These are phyloP conservation scores for Ceratobasidium sp. DNA, from an alignment of 1,284 basidiomycete genomes.

Conservation along the genomic window DNA sequence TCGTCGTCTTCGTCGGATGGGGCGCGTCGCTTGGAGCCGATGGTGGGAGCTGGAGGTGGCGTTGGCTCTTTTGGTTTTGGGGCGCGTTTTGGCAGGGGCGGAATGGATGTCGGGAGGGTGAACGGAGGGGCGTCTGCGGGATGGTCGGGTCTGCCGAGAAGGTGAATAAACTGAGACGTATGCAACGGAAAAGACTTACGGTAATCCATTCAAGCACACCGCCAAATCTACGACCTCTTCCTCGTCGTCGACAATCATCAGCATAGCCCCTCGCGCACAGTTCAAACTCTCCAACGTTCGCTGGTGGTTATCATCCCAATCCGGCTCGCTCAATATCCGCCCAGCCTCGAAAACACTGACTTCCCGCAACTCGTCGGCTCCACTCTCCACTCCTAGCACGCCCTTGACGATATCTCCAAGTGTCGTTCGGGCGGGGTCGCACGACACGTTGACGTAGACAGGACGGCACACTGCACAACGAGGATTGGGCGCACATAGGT, in stretches of 20 bases:
- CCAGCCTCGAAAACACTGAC: slow-evolving; percentile 88
- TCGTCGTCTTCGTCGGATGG: slow-evolving; percentile 18
- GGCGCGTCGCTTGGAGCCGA: slow-evolving; percentile 8
- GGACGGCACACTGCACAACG: slow-evolving; percentile 87
- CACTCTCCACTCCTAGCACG: slow-evolving; percentile 55
- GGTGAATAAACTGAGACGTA: slow-evolving; percentile 11
- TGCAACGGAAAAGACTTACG: slow-evolving; percentile 62
- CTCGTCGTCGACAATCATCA: slow-evolving; percentile 89
- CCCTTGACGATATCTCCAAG: slow-evolving; percentile 76
- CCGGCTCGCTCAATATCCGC: slow-evolving; percentile 82
- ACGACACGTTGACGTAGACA: slow-evolving; percentile 75
- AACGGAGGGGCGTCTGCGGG: slow-evolving; percentile 57
- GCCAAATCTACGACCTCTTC: slow-evolving; percentile 75
- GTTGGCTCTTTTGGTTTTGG: slow-evolving; percentile 50
- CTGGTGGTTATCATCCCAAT: slow-evolving; percentile 85
- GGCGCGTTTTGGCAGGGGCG: slow-evolving; percentile 60
- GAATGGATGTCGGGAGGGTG: slow-evolving; percentile 68
- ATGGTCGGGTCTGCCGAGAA: slow-evolving; percentile 57
- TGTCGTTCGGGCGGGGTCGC: slow-evolving; percentile 69
- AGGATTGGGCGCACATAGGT: slow-evolving; percentile 69
- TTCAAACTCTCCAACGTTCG: slow-evolving; percentile 75
- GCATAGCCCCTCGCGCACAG: slow-evolving; percentile 76
- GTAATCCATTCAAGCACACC: slow-evolving; percentile 70
- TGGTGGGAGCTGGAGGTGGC: slow-evolving; percentile 48
- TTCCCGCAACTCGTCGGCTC: slow-evolving; percentile 57